Evolutionary conservation across 2,329 filamentous ascomycete species (phyloP).

Genomic region (Botrytis squamosa): DNA sequence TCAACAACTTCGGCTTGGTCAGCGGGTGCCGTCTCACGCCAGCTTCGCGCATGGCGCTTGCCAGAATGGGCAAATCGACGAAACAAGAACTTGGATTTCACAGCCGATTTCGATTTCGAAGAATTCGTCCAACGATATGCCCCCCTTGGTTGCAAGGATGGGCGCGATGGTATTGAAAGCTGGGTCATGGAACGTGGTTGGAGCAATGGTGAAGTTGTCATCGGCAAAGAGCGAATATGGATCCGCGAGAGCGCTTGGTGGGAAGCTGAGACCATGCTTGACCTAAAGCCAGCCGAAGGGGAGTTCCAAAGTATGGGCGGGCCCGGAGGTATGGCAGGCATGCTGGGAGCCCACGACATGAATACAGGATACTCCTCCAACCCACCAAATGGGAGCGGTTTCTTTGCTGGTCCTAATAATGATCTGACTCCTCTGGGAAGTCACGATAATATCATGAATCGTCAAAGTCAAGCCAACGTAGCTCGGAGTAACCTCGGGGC

Average conservation of each 20-base stretch:
- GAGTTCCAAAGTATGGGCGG: conserved; percentile 25
- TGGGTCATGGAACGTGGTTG: conserved; percentile 94
- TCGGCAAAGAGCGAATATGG: conserved; percentile 92
- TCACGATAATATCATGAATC: conserved; percentile 65
- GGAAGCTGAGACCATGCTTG: conserved; percentile 95
- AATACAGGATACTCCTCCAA: conserved; percentile 69
- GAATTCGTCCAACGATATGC: conserved; percentile 86
- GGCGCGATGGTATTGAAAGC: conserved; percentile 86
- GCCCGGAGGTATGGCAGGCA: conserved; percentile 42
- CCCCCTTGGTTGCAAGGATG: conserved; percentile 81
- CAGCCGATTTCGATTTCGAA: conserved; percentile 90
- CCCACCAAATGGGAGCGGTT: conserved; percentile 55
- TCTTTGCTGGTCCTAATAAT: conserved; percentile 64
- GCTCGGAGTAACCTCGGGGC: conserved; percentile 49
- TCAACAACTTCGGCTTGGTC: conserved; percentile 85
- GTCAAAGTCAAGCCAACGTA: conserved; percentile 36
- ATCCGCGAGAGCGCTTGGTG: conserved; percentile 94
- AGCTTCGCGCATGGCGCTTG: conserved; percentile 88
- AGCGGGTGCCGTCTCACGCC: conserved; percentile 85
- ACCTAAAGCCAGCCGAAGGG: conserved; percentile 60
- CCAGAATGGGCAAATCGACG: conserved; percentile 96
- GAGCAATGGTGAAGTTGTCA: conserved; percentile 95
- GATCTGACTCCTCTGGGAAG: conserved; percentile 64
- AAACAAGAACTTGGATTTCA: conserved; percentile 90
- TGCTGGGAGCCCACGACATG: conserved; percentile 58